phyloP scores from a whole-genome alignment of 352 stramenopile species.

The Globisporangium cederbergense region DNA sequence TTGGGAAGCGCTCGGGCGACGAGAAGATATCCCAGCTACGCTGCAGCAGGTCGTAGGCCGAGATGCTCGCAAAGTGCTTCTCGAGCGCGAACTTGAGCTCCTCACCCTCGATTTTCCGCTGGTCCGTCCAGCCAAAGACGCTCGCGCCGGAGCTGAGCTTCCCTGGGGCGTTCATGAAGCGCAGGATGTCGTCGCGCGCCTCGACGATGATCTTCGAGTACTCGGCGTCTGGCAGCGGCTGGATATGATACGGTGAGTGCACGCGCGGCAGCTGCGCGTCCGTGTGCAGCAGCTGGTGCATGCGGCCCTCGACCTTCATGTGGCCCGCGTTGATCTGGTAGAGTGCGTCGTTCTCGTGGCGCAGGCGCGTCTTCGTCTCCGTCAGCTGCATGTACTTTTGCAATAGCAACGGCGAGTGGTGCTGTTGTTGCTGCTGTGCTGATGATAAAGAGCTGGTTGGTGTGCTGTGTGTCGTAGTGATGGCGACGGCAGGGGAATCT shows the following conservation, averaged over 20 bases:
- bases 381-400: constrained; percentile 43
- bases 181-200: constrained; percentile 45
- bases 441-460: neutral
- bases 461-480: neutral
- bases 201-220: constrained; percentile 46
- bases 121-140: constrained; percentile 65
- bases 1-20: constrained; percentile 34
- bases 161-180: constrained; percentile 34
- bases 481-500: neutral
- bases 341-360: constrained; percentile 52
- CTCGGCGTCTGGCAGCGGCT: constrained; percentile 24
- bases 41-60: constrained; percentile 38
- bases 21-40: constrained; percentile 62
- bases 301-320: constrained; percentile 49
- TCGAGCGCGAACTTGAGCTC: constrained; percentile 62
- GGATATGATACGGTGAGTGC: constrained; percentile 31
- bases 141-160: constrained; percentile 45
- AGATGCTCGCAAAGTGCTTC: constrained; percentile 40
- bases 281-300: constrained; percentile 52
- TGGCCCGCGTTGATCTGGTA: constrained; percentile 44
- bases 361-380: constrained; percentile 41
- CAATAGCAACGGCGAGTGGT: constrained; percentile 24
- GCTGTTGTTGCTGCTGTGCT: neutral
- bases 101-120: constrained; percentile 41
- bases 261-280: constrained; percentile 27